phyloP scores from a whole-genome alignment of 495 filamentous ascomycete species.

The Darksidea phi region DNA sequence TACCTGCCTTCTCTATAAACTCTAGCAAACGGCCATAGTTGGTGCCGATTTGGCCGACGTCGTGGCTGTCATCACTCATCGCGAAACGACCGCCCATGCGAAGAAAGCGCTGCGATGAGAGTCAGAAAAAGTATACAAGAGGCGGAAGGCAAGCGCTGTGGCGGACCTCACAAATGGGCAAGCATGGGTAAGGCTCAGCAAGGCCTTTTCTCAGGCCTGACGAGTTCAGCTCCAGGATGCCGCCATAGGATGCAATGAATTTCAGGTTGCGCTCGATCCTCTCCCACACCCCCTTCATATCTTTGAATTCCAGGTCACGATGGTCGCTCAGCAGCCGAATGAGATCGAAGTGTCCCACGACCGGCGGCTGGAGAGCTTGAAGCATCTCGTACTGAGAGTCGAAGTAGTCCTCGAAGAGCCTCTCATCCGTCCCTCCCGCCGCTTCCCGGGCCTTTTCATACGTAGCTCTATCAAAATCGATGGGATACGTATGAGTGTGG shows the following conservation, averaged over 20 bases:
- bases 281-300: conserved; percentile 64
- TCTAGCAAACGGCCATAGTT: conserved; percentile 62
- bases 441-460: conserved; percentile 62
- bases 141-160: conserved; percentile 8
- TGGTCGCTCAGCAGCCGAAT: conserved; percentile 75
- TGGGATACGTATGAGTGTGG: conserved; percentile 80
- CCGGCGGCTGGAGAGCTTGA: conserved; percentile 63
- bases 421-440: conserved; percentile 66
- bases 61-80: conserved; percentile 89
- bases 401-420: conserved; percentile 76
- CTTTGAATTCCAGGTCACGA: conserved; percentile 56
- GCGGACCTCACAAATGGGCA: conserved; percentile 73
- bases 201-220: conserved; percentile 85
- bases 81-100: conserved; percentile 74
- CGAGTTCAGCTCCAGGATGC: conserved; percentile 85
- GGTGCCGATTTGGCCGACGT: conserved; percentile 72
- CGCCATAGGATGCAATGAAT: conserved; percentile 68
- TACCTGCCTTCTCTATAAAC: conserved; percentile 54
- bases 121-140: conserved; percentile 11
- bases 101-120: conserved; percentile 53
- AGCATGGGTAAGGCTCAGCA: conserved; percentile 81
- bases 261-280: conserved; percentile 70
- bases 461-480: conserved; percentile 73
- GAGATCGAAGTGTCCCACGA: conserved; percentile 93
- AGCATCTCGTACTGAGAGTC: conserved; percentile 85